Percentiles rank a stretch among this genome's conserved stretches.
Conservation (phyloP, 2,329 filamentous ascomycete genomes). For the Plenodomus biglobosus region DNA sequence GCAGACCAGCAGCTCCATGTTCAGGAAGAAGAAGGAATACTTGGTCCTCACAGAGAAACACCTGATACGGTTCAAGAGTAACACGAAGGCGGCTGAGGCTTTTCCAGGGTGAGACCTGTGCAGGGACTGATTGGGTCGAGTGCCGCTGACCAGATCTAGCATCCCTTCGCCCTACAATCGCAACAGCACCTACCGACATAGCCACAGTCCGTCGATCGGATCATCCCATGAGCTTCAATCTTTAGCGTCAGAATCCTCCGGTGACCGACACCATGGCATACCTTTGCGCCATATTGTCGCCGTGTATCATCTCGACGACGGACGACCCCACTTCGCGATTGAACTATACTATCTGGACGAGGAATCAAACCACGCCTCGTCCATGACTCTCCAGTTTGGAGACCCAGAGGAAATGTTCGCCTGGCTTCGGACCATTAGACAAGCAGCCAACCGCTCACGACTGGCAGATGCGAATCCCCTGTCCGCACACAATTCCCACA, state of each 20-base stretch:
- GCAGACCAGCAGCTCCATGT: slow-evolving; percentile 69
- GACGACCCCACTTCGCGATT: slow-evolving; percentile 65
- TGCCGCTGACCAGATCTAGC: slow-evolving; percentile 11
- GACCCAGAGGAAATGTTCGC: slow-evolving; percentile 65
- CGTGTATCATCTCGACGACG: slow-evolving; percentile 67
- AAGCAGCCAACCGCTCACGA: slow-evolving; percentile 59
- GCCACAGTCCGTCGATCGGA: slow-evolving; percentile 59
- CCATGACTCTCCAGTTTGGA: slow-evolving; percentile 65
- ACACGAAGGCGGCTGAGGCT: slow-evolving; percentile 64
- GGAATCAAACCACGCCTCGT: slow-evolving; percentile 60
- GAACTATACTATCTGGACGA: slow-evolving; percentile 71
- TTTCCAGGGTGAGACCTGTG: slow-evolving; percentile 50
- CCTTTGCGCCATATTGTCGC: slow-evolving; percentile 67
- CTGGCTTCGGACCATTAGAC: slow-evolving; percentile 65
- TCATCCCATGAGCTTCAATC: slow-evolving; percentile 65
- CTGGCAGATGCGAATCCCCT: slow-evolving; percentile 56
- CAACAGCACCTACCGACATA: slow-evolving; percentile 54
- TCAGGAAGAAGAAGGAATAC: slow-evolving; percentile 72
- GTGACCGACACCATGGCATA: slow-evolving; percentile 60
- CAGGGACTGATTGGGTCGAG: neutral
- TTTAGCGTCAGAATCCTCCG: slow-evolving; percentile 50
- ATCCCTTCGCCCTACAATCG: slow-evolving; percentile 43
- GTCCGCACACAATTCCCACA: slow-evolving; percentile 62
- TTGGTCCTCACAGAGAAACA: slow-evolving; percentile 70
- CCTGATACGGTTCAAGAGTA: slow-evolving; percentile 68